phyloP scores from a whole-genome alignment of 2,329 filamentous ascomycete species.

The Phialemonium atrogriseum region DNA sequence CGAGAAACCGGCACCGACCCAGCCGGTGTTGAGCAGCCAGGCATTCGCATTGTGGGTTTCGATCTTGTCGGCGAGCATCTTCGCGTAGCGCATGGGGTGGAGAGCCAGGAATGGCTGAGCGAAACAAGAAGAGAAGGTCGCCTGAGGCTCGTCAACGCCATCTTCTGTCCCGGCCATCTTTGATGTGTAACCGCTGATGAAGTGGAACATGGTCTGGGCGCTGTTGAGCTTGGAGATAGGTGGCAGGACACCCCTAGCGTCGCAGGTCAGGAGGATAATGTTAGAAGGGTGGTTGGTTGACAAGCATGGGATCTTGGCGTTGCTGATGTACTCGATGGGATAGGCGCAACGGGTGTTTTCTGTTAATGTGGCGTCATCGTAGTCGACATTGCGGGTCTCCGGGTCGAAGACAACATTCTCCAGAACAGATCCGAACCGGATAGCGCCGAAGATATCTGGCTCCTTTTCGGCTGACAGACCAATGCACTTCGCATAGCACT shows the following conservation, averaged over 20 bases:
- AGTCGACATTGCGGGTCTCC: conserved; percentile 81
- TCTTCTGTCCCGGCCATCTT: conserved; percentile 99
- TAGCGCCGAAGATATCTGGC: conserved; percentile 93
- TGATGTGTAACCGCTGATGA: conserved; percentile 98
- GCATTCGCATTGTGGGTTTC: conserved; percentile 89
- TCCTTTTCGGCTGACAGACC: conserved; percentile 97
- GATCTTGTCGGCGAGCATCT: conserved; percentile 98
- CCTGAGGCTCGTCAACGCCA: conserved; percentile 92
- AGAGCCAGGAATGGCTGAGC: conserved; percentile 97
- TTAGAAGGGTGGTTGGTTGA: conserved; percentile 84
- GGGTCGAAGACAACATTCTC: conserved; percentile 99
- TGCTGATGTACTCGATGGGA: conserved; percentile 97
- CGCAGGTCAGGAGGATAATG: conserved; percentile 97
- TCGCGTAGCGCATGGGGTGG: conserved; percentile 97
- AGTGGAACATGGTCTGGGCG: conserved; percentile 99
- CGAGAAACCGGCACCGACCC: conserved; percentile 85
- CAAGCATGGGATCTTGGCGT: conserved; percentile 96
- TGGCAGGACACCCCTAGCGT: conserved; percentile 92
- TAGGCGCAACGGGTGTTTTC: conserved; percentile 99
- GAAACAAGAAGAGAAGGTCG: conserved; percentile 98
- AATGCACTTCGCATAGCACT: conserved; percentile 97
- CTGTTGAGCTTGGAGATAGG: conserved; percentile 95
- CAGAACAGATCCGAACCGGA: conserved; percentile 92
- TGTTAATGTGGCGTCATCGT: conserved; percentile 88
- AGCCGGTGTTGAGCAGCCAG: conserved; percentile 97